Evolutionary conservation across 2,329 filamentous ascomycete species (phyloP).

Genomic region (Cryphonectria nitschkei): DNA sequence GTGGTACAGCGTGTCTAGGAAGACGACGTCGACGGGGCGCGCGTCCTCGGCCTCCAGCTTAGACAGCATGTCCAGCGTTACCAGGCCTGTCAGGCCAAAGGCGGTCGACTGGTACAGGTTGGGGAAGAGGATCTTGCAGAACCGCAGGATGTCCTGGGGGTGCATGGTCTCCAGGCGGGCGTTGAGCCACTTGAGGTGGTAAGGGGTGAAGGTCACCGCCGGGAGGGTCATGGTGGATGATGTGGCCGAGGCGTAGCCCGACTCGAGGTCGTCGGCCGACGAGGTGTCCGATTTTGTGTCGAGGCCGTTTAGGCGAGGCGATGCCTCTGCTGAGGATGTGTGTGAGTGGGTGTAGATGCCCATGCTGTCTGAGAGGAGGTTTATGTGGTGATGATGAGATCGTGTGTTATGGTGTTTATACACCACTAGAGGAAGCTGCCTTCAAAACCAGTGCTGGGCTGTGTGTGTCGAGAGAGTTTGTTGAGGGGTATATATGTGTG

Average conservation of each 20-base stretch:
- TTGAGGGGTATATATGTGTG: background rate
- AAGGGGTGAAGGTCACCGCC: slow-evolving; percentile 81
- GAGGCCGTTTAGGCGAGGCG: slow-evolving; percentile 41
- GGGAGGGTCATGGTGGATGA: slow-evolving; percentile 70
- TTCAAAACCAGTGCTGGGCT: slow-evolving; percentile 9
- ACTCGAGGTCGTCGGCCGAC: slow-evolving; percentile 60
- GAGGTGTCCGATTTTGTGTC: slow-evolving; percentile 44
- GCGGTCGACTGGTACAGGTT: slow-evolving; percentile 86
- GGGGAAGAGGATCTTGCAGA: slow-evolving; percentile 89
- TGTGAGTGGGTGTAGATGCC: slow-evolving; percentile 33
- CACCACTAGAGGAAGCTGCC: background rate
- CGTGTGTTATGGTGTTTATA: background rate
- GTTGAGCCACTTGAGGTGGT: slow-evolving; percentile 91
- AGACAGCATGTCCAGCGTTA: slow-evolving; percentile 83
- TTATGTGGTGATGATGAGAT: slow-evolving; percentile 6
- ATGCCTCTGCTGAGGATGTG: slow-evolving; percentile 45
- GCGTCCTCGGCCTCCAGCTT: slow-evolving; percentile 68
- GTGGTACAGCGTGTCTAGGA: slow-evolving; percentile 84
- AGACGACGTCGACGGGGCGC: slow-evolving; percentile 69
- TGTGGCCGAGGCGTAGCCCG: slow-evolving; percentile 76
- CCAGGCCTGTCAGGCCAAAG: slow-evolving; percentile 80
- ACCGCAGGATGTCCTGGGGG: slow-evolving; percentile 88
- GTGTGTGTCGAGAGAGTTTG: background rate
- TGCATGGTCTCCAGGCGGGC: slow-evolving; percentile 83
- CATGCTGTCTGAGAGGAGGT: slow-evolving; percentile 16